A percentile compares a stretch with the other conserved stretches of the same genome.
Conservation (phyloP, 495 filamentous ascomycete genomes). For the Daldinia grandis region DNA sequence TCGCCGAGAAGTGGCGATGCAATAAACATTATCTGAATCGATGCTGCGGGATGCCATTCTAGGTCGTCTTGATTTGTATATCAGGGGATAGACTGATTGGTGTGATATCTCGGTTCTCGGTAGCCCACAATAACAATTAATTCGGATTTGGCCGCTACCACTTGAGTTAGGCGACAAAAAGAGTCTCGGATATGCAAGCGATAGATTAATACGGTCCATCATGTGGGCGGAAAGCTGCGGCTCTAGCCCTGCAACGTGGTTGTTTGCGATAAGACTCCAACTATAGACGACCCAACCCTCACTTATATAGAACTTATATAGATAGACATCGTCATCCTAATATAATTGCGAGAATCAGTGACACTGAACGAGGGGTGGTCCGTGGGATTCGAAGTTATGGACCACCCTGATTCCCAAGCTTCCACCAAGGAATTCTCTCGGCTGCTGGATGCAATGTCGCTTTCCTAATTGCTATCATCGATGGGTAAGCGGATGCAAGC, state of each 20-base stretch:
- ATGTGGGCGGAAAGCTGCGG: conserved; percentile 33
- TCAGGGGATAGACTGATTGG: conserved; percentile 33
- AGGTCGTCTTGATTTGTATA: conserved; percentile 30
- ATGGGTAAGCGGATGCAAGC: conserved; percentile 22
- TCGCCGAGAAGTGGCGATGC: conserved; percentile 14
- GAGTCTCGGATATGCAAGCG: conserved; percentile 37
- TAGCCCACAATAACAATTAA: conserved; percentile 34
- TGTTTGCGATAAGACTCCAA: conserved; percentile 29
- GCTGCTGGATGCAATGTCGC: conserved; percentile 15
- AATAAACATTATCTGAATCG: conserved; percentile 37
- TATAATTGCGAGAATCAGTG: conserved; percentile 24
- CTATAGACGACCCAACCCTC: conserved; percentile 19
- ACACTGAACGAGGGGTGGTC: background rate
- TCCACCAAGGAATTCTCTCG: conserved; percentile 25
- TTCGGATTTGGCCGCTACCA: conserved; percentile 26
- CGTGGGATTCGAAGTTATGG: background rate
- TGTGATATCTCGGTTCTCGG: conserved; percentile 41
- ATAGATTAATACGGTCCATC: conserved; percentile 28
- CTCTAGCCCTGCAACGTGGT: conserved; percentile 11
- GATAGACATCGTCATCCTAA: conserved; percentile 29
- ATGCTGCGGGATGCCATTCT: conserved; percentile 29
- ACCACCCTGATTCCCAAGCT: conserved; percentile 5
- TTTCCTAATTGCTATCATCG: conserved; percentile 29
- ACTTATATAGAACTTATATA: conserved; percentile 18
- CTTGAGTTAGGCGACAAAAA: conserved; percentile 22